Evolutionary conservation across 495 filamentous ascomycete species (phyloP).

Genomic region (Cudoniella acicularis): DNA sequence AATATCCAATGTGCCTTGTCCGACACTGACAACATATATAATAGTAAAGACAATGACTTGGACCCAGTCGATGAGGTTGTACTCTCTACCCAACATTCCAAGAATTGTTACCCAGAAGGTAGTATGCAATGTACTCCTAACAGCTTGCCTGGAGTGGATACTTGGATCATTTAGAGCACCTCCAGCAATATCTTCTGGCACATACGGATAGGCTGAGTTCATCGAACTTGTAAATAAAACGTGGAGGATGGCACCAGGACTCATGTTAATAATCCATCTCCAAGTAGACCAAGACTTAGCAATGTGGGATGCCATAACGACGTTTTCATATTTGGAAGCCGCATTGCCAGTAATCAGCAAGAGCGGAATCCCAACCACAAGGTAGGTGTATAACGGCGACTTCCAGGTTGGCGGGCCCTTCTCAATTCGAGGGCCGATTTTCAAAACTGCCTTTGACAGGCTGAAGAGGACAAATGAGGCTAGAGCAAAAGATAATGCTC

Average conservation of each 20-base stretch:
- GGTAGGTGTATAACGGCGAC: constrained; percentile 12
- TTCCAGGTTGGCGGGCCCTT: constrained; percentile 13
- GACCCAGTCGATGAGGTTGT: constrained; percentile 16
- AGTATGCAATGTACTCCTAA: constrained; percentile 15
- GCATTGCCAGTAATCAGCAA: constrained; percentile 14
- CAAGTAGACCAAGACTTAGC: constrained; percentile 9
- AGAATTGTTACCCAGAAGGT: constrained; percentile 15
- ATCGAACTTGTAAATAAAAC: constrained; percentile 11
- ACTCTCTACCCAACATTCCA: constrained; percentile 9
- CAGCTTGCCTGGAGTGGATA: constrained; percentile 1
- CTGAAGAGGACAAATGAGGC: constrained; percentile 6
- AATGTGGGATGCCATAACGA: constrained; percentile 3
- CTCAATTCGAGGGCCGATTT: constrained; percentile 17
- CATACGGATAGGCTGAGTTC: constrained; percentile 15
- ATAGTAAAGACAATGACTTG: constrained; percentile 15
- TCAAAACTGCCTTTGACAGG: constrained; percentile 13
- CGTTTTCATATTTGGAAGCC: constrained; percentile 15
- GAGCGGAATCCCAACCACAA: constrained; percentile 14
- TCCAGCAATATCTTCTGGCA: constrained; percentile 6
- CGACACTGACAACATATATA: constrained; percentile 16
- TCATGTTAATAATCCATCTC: constrained; percentile 6
- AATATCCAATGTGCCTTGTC: constrained; percentile 22
- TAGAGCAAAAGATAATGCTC: constrained; percentile 6
- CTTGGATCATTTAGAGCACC: constrained; percentile 18
- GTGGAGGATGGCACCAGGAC: constrained; percentile 7